Evolutionary conservation across 495 filamentous ascomycete genomes (phyloP).

Genomic region (Choiromyces venosus): DNA sequence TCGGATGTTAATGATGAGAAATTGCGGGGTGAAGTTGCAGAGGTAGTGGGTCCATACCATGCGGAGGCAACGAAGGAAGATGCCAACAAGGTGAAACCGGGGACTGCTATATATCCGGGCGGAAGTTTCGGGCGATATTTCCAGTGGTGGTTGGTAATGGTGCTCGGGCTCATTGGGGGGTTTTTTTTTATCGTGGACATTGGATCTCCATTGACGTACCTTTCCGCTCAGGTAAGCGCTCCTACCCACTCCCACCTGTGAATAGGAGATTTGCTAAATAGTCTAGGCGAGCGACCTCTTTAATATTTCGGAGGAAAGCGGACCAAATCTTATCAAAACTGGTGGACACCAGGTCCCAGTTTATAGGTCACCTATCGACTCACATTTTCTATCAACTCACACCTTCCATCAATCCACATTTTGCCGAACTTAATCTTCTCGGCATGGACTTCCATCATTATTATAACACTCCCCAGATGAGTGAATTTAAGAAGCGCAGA

Average conservation of each 20-base stretch:
- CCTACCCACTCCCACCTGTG: background rate
- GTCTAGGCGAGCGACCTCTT: background rate
- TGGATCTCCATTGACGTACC: background rate
- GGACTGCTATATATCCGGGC: constrained; percentile 21
- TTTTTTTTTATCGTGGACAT: constrained; percentile 7
- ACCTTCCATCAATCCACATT: too few species aligned
- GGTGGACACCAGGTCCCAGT: too few species aligned
- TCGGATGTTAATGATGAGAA: constrained; percentile 13
- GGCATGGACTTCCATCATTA: too few species aligned
- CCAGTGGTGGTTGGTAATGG: constrained; percentile 7
- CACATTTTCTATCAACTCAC: too few species aligned
- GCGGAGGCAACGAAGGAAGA: constrained; percentile 6
- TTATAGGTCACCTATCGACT: too few species aligned
- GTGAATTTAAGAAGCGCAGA: too few species aligned
- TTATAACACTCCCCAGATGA: too few species aligned
- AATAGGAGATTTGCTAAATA: background rate
- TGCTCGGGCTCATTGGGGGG: constrained; percentile 1
- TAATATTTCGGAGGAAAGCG: background rate
- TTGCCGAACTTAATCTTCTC: too few species aligned
- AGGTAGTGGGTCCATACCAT: constrained; percentile 17
- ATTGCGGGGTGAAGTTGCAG: constrained; percentile 8
- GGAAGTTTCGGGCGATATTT: constrained; percentile 9
- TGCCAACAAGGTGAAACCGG: constrained; percentile 12
- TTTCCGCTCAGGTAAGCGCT: too few species aligned
- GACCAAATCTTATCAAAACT: too few species aligned